These are phyloP conservation scores for Cladosporium sp. DNA, from an alignment of 2,329 filamentous ascomycete genomes.

Conservation along the genomic window DNA sequence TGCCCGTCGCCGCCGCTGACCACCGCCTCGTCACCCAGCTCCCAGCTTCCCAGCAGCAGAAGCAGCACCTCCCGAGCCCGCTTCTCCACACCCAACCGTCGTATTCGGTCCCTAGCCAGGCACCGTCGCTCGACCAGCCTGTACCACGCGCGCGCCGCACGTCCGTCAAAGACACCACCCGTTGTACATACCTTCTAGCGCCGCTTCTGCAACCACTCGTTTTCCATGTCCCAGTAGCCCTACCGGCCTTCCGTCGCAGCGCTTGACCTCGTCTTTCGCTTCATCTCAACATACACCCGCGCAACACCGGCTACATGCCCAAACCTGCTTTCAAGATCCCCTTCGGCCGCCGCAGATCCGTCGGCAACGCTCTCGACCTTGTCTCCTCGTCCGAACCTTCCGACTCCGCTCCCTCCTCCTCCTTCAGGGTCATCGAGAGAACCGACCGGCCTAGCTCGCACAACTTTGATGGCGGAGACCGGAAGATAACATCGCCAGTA, in stretches of 20 bases:
- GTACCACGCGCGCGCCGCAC: background rate
- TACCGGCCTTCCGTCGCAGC: constrained; percentile 4
- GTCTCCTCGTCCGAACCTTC: constrained; percentile 11
- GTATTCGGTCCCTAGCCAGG: constrained; percentile 10
- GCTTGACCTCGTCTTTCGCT: background rate
- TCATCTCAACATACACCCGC: background rate
- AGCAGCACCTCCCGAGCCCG: background rate
- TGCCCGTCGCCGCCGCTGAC: background rate
- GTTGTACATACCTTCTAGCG: constrained; percentile 15
- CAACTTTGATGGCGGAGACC: constrained; percentile 20
- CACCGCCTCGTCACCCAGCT: background rate
- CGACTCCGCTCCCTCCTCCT: constrained; percentile 26
- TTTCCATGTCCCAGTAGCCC: constrained; percentile 15
- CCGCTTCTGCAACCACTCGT: background rate
- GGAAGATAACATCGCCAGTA: constrained; percentile 7
- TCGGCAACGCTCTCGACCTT: constrained; percentile 44
- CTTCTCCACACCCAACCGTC: constrained; percentile 3
- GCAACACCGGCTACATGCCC: constrained; percentile 39
- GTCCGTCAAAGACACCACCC: constrained; percentile 6
- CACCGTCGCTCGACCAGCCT: background rate
- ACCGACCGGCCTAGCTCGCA: constrained; percentile 38
- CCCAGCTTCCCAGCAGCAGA: background rate
- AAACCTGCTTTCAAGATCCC: constrained; percentile 46
- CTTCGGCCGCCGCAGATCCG: constrained; percentile 48
- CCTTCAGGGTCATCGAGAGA: constrained; percentile 51